Evolutionary conservation across 306 rosid species (phyloP), one percentile per base, ranked within the genome.

Genomic region (Urtica urens): DNA sequence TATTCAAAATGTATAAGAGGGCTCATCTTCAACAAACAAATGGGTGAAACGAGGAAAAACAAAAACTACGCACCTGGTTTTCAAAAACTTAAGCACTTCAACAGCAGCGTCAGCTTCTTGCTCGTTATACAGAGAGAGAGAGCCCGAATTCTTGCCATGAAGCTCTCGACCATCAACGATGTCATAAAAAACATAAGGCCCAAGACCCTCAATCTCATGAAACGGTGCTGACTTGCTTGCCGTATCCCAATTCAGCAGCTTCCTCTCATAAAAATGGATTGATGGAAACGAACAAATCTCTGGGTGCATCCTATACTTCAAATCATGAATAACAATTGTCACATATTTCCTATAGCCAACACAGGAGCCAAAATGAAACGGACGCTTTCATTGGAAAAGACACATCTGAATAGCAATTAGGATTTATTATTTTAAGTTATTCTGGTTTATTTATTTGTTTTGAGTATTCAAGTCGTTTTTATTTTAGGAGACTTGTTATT

Each of bases 261-360:
- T 81, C 63, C 76, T 66, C 54, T 88, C 93, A 68, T 88, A 88
- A 57, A 88, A 88, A 64, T 88, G 97, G 72, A 68, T 27, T 35
- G 97, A 84, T 47, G 97, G 97, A 67, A 88, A 88, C 65, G 30
- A 72, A 74, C 93, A 81, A 65, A 88, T 88, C 67, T 84, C 95
- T 22, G 97, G 95, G 64, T 88, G 93, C 97, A 88, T 88, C 62
- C 97, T 81, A 81, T 88, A 88, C 97, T 88, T 95, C 69, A 58
- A 69, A 51, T 49, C 52, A 31, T 40, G 58, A 39, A 75, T 34
- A 51, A 20, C 34, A 51, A 50, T 43, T 20, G 40, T 60, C 51
- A 27, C 65, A 58, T 16, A 60, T 57, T 12, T 57, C 35, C 27
- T 33, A 62, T 33, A 59, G 41, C 33, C 52, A 45, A 51, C 51